These are phyloP conservation scores for Suillus tomentosus DNA, from an alignment of 768 basidiomycete genomes.

Conservation along the genomic window DNA sequence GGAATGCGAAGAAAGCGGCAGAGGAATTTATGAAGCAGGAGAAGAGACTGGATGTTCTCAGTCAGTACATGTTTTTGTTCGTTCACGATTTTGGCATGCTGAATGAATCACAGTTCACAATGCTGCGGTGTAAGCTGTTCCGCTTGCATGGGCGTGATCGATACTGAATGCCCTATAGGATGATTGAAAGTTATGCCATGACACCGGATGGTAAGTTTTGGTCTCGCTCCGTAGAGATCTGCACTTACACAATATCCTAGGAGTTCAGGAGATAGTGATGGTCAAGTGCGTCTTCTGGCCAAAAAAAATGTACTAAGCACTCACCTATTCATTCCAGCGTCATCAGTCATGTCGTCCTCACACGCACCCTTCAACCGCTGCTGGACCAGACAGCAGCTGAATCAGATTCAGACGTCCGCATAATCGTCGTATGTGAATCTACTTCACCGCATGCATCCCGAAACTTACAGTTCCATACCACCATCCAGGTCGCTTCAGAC, in stretches of 20 bases:
- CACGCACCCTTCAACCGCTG: constrained; percentile 53
- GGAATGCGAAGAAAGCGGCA: constrained; percentile 48
- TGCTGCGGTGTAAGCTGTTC: constrained; percentile 45
- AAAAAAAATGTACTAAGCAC: neutral
- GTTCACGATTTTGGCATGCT: neutral
- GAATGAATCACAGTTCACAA: constrained; percentile 50
- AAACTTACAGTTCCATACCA: neutral
- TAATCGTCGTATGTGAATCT: constrained; percentile 51
- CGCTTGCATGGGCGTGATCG: neutral
- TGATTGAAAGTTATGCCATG: constrained; percentile 22
- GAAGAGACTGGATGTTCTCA: constrained; percentile 53
- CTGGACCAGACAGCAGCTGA: constrained; percentile 50
- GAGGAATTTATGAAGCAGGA: constrained; percentile 53
- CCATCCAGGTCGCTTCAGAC: constrained; percentile 36
- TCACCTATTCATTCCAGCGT: constrained; percentile 34
- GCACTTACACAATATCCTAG: constrained; percentile 23
- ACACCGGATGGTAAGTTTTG: constrained; percentile 29
- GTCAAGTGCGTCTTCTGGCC: constrained; percentile 41
- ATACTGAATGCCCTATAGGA: constrained; percentile 18
- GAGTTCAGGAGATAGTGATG: constrained; percentile 41
- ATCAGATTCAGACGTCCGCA: constrained; percentile 56
- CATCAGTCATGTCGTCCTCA: constrained; percentile 59
- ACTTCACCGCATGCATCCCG: neutral
- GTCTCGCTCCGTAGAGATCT: too few species aligned
- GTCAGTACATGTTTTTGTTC: constrained; percentile 34